Percentiles rank a stretch among this genome's conserved stretches.
phyloP scores from a whole-genome alignment of 164 flowering plant species.

The Litsea cubeba region DNA sequence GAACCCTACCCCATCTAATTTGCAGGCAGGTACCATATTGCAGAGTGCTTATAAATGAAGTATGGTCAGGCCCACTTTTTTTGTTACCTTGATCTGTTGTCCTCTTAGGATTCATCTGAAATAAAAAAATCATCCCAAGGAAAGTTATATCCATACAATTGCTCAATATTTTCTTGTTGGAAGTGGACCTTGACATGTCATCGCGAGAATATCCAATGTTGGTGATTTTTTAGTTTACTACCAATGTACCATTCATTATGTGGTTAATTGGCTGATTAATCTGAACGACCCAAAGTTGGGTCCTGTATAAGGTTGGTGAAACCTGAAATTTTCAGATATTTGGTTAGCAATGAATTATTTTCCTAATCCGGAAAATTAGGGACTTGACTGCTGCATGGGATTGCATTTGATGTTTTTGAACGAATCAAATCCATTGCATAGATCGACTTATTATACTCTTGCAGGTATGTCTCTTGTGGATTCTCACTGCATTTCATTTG shows the following conservation, averaged over 20 bases:
- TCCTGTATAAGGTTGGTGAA: no score
- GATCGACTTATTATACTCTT: not conserved
- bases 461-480: conserved; percentile 80
- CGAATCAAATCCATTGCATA: not conserved
- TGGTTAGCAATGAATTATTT: not conserved
- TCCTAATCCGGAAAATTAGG: not conserved
- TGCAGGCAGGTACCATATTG: no score
- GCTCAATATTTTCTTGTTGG: not conserved
- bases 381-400: not conserved
- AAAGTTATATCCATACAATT: no score
- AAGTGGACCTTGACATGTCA: no score
- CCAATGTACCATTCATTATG: not conserved
- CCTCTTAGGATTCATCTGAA: not conserved
- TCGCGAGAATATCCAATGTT: not conserved
- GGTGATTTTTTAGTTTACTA: not conserved
- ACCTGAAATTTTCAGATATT: not conserved
- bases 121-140: not conserved
- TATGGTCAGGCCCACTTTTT: not conserved
- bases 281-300: no score
- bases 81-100: not conserved
- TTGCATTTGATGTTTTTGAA: not conserved
- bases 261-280: not conserved
- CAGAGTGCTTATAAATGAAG: no score
- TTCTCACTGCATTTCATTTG: conserved; percentile 57
- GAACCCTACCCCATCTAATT: no score